Evolutionary conservation across 345 rosid species (phyloP).

Genomic region (Lepidium africanum): DNA sequence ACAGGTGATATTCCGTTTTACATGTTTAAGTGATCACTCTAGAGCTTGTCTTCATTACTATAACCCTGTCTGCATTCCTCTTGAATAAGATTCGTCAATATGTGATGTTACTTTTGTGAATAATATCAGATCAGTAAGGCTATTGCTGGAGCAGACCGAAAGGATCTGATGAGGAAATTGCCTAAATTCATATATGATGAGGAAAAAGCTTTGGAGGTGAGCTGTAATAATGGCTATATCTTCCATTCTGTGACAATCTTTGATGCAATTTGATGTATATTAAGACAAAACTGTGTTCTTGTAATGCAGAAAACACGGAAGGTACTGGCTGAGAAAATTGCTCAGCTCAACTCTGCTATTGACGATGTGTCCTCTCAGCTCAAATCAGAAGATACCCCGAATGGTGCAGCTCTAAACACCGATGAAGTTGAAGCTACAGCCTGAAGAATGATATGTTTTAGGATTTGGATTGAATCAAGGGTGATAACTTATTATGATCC

Average conservation of each 20-base stretch:
- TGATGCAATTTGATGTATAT: neutral
- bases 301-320: slow-evolving; percentile 68
- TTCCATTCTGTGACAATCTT: neutral
- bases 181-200: slow-evolving; percentile 97
- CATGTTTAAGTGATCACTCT: neutral
- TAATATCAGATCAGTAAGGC: slow-evolving; percentile 67
- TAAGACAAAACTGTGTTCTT: neutral
- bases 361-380: slow-evolving; percentile 80
- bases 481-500: slow-evolving; percentile 2
- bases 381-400: slow-evolving; percentile 51
- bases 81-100: neutral
- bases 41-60: neutral
- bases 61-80: neutral
- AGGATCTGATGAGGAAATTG: slow-evolving; percentile 87
- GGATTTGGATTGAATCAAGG: neutral
- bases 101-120: neutral
- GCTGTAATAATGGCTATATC: neutral
- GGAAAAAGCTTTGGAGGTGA: slow-evolving; percentile 89
- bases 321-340: slow-evolving; percentile 71
- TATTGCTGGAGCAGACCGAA: slow-evolving; percentile 66
- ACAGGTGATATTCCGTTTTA: slow-evolving; percentile 46
- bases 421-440: slow-evolving; percentile 60
- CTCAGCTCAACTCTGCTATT: slow-evolving; percentile 78
- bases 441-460: slow-evolving; percentile 24
- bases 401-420: slow-evolving; percentile 44